Evolutionary conservation across 148 eudicot genomes (phyloP).

Genomic region (Nepenthes gracilis): DNA sequence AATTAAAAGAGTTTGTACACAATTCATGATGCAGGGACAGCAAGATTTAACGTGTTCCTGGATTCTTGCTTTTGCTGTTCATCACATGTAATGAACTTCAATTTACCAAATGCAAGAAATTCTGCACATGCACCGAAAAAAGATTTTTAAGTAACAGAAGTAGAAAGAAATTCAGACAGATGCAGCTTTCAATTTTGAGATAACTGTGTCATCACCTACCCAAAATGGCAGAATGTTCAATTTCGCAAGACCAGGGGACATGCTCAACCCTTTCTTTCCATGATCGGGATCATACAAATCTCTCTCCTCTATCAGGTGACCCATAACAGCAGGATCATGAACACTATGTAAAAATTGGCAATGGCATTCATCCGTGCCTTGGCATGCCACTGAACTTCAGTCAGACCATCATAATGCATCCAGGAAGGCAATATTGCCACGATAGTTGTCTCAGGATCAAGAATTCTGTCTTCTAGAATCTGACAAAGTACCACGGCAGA

Average conservation of each 20-base stretch:
- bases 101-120: too few relatives aligned
- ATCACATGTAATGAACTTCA: too few relatives aligned
- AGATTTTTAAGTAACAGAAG: too few relatives aligned
- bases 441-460: constrained; percentile 78
- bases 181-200: too few relatives aligned
- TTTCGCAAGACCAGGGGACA: constrained; percentile 85
- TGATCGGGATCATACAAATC: constrained; percentile 88
- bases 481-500: constrained; percentile 11
- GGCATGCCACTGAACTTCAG: constrained; percentile 95
- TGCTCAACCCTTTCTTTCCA: constrained; percentile 80
- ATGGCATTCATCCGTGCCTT: constrained; percentile 89
- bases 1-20: too few relatives aligned
- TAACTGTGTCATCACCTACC: constrained; percentile 25
- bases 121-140: too few relatives aligned
- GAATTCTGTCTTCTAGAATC: constrained; percentile 85
- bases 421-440: constrained; percentile 87
- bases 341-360: constrained; percentile 90
- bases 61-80: too few relatives aligned
- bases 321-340: constrained; percentile 93
- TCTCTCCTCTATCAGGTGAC: constrained; percentile 75
- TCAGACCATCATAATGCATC: constrained; percentile 93
- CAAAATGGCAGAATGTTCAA: constrained; percentile 72
- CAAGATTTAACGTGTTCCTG: too few relatives aligned
- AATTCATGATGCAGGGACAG: too few relatives aligned
- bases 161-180: too few relatives aligned